phyloP scores from a whole-genome alignment of 306 rosid genomes.

The Albizia julibrissin region DNA sequence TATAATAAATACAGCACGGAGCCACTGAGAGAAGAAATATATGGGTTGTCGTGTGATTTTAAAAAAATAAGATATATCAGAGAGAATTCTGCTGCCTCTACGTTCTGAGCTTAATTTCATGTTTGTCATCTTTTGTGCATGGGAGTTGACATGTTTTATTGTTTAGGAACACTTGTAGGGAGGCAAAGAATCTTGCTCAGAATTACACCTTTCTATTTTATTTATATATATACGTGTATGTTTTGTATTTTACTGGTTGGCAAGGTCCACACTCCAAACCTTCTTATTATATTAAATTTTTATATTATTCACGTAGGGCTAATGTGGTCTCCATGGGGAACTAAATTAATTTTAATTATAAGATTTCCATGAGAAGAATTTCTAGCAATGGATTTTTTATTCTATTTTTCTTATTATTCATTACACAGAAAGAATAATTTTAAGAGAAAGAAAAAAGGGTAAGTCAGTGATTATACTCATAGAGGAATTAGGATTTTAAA shows the following conservation, averaged over 20 bases:
- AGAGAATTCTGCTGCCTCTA: constrained; percentile 51
- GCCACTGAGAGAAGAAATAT: constrained; percentile 35
- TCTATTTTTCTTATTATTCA: not conserved
- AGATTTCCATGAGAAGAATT: not conserved
- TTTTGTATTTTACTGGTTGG: constrained; percentile 41
- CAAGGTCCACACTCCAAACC: constrained; percentile 32
- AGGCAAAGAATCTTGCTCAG: constrained; percentile 55
- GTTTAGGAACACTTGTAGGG: constrained; percentile 47
- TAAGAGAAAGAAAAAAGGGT: not conserved
- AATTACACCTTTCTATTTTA: constrained; percentile 34
- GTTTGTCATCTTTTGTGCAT: constrained; percentile 50
- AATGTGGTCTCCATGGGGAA: not conserved
- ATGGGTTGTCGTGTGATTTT: constrained; percentile 48
- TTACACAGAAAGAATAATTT: not conserved
- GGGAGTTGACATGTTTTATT: constrained; percentile 59
- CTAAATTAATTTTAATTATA: not conserved
- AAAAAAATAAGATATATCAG: constrained; percentile 26
- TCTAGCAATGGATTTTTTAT: not conserved
- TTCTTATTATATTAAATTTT: constrained; percentile 25
- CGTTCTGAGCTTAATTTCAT: constrained; percentile 33
- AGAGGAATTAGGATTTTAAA: not conserved
- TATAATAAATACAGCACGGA: not conserved
- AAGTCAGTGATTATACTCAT: not conserved
- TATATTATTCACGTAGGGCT: constrained; percentile 8
- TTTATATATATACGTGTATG: constrained; percentile 1